phyloP scores from a whole-genome alignment of 176 grass and related monocot species.

The Stipa capillata region DNA sequence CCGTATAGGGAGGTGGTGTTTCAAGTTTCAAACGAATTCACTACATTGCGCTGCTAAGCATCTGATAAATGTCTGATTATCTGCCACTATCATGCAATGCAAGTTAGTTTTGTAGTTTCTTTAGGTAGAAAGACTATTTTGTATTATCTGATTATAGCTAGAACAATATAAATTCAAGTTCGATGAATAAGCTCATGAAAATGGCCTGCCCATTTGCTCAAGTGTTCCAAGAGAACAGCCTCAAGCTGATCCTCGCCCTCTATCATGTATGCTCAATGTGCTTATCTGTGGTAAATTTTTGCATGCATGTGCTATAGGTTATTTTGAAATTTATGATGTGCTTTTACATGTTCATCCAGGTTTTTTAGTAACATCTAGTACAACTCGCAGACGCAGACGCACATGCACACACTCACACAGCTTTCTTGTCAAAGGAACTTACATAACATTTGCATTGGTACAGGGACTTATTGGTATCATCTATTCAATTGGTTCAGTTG shows the following conservation, averaged over 20 bases:
- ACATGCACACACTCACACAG: no score
- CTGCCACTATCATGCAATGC: background rate
- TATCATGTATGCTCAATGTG: background rate
- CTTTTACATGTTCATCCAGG: background rate
- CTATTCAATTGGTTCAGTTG: conserved; percentile 66
- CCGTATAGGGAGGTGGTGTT: background rate
- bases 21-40: background rate
- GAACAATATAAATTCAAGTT: background rate
- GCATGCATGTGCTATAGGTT: background rate
- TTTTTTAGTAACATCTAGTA: no score
- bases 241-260: background rate
- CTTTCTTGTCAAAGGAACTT: background rate
- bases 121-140: background rate
- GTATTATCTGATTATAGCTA: background rate
- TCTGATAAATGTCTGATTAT: no score
- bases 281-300: background rate
- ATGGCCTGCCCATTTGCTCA: background rate
- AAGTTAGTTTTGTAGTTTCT: background rate
- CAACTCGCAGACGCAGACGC: no score
- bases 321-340: background rate
- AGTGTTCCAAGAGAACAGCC: background rate
- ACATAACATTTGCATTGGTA: conserved; percentile 9
- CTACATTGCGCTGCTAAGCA: background rate
- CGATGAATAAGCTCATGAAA: background rate
- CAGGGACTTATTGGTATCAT: conserved; percentile 70